Evolutionary conservation across 2,329 filamentous ascomycete genomes (phyloP), one percentile per base, ranked within the genome.

Genomic region (Penicillium sclerotiorum): DNA sequence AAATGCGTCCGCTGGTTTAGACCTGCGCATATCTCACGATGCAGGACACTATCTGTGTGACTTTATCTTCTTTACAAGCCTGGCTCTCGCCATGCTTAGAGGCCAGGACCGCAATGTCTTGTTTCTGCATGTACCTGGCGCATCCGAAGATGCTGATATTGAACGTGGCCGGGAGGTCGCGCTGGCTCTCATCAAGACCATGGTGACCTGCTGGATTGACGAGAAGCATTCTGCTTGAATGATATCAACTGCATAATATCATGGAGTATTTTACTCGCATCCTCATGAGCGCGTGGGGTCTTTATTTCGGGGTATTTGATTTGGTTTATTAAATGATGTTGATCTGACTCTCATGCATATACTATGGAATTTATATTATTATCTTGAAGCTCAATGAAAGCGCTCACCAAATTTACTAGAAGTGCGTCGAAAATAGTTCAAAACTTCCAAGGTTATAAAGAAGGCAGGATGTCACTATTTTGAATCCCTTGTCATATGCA

Each of bases 41-140:
- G 83, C 88, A 0, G 88, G 88, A 2, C 80, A 80, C 17, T 92
- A 87, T 67, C 75, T 91, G 13, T 92, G 88, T 70, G 88, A 92
- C 65, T 92, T 89, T 63, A 90, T 88, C 58, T 89, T 87, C 68
- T 90, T 84, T 69, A 84, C 82, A 6, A 88, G 84, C 53, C 68
- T 90, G 58, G 77, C 86, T 5, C 53, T 62, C 35, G 70, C 69
- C 13, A 53, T 58, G 13, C 60, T 57, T 49, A 62, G 67, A 35
- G 62, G 65, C 2, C 59, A 61, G 18, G 60, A 67, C 39, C 63
- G 69, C n/a, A 74, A 68, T 38, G 83, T 88, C 5, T 69, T 86
- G 2, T 92, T 92, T 66, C 71, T 91, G 45, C 88, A 92, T 67
- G 87, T 92, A 1, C 88, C 88, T 0, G 77, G 81, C 6, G 77